Conservation (phyloP, 345 rosid genomes). For the Moringa oleifera region DNA sequence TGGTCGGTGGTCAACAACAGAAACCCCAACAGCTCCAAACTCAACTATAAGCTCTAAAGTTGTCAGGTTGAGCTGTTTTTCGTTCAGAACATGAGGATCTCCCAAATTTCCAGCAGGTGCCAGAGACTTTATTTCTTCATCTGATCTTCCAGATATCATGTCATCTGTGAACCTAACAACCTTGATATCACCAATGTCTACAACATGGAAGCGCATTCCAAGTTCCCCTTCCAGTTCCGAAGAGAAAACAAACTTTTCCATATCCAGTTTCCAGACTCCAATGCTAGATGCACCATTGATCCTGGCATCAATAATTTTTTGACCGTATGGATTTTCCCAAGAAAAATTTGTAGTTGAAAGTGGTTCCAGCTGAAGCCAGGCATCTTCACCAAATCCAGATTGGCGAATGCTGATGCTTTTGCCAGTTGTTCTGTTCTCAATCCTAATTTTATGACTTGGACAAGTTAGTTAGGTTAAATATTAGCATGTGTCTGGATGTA, state of each 20-base stretch:
- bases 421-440: slow-evolving; percentile 70
- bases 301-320: slow-evolving; percentile 65
- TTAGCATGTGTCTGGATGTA: slow-evolving; percentile 4
- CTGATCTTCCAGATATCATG: slow-evolving; percentile 23
- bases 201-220: slow-evolving; percentile 56
- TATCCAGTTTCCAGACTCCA: slow-evolving; percentile 50
- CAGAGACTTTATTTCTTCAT: slow-evolving; percentile 35
- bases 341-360: slow-evolving; percentile 68
- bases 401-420: slow-evolving; percentile 72
- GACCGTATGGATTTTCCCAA: slow-evolving; percentile 98
- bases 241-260: slow-evolving; percentile 51
- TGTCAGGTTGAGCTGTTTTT: slow-evolving; percentile 29
- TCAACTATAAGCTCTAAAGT: slow-evolving; percentile 80
- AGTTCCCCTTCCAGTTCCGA: slow-evolving; percentile 37
- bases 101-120: slow-evolving; percentile 37
- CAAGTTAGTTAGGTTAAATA: slow-evolving; percentile 11
- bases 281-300: slow-evolving; percentile 35
- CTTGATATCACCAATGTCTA: slow-evolving; percentile 63
- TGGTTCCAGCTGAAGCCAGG: slow-evolving; percentile 68
- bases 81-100: slow-evolving; percentile 34
- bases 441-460: slow-evolving; percentile 39
- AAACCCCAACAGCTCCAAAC: slow-evolving; percentile 86
- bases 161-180: slow-evolving; percentile 62
- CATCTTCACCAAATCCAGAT: slow-evolving; percentile 76
- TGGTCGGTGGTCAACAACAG: slow-evolving; percentile 80